Evolutionary conservation across 176 grass and related monocot species (phyloP), one percentile per base, ranked within the genome.

Genomic region (Metroxylon sagu): DNA sequence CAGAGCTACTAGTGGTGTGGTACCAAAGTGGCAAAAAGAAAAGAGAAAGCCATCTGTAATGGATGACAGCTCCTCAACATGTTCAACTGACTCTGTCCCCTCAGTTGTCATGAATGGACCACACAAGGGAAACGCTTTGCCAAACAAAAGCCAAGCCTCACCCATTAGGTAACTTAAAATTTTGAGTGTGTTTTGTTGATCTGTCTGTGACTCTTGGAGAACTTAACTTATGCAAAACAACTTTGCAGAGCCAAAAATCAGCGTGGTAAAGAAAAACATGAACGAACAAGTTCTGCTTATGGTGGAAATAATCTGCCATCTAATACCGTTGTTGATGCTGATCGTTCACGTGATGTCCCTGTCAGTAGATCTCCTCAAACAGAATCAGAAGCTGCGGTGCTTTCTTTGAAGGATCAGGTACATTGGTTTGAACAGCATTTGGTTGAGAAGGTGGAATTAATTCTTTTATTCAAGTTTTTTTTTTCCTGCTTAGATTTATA

Each of bases 11-110:
- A 60, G 61, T 78, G 54, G 59, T 76, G 75, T 75, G 26, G 29
- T 74, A 61, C 83, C 76, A 76, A 87, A 82, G 79, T 79, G 79
- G 14, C 76, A 92, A 68, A 81, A 50, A 50, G 82, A 76, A 67
- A 98, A 98, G 82, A 66, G 60, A 67, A 71, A 62, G 60, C 74
- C 30, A 39, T 67, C 69, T 61, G 52, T 76, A 60, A 58, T 85
- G 18, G 93, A 92, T 76, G 93, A 98, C 51, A 92, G 87, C 67
- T 85, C 93, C 30, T 98, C 84, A 5, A 89, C 87, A 56, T 85
- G 88, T 76, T 98, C 93, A 64, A 85, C 84, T 39, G 93, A 98
- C 30, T 92, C 84, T 0, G 73, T 85, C 69, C 84, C 76, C 61
- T 85, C 85, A 70, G 64, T 78, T 82, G 76, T 85, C 23, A 55